phyloP scores from a whole-genome alignment of 345 rosid genomes.

The Syzygium oleosum region DNA sequence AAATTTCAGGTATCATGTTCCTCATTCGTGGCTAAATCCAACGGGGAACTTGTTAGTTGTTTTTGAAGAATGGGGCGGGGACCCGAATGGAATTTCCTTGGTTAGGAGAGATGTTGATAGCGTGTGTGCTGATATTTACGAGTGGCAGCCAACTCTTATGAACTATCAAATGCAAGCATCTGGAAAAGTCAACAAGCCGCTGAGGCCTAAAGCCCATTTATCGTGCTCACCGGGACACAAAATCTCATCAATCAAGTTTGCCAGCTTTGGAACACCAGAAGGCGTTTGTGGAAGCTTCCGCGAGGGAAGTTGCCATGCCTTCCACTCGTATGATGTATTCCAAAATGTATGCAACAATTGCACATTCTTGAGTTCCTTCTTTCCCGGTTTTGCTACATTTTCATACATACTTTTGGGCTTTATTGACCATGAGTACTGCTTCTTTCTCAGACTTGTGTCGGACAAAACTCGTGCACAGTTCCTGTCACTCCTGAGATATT shows the following conservation, averaged over 20 bases:
- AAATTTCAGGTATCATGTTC: conserved; percentile 75
- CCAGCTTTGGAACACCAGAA: conserved; percentile 92
- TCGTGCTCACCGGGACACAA: conserved; percentile 77
- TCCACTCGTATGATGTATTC: conserved; percentile 91
- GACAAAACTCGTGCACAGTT: conserved; percentile 82
- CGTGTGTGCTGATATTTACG: conserved; percentile 81
- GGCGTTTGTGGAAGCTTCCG: conserved; percentile 88
- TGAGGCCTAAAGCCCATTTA: conserved; percentile 85
- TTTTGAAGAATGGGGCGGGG: conserved; percentile 99
- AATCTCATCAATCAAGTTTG: conserved; percentile 75
- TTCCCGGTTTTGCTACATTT: neutral
- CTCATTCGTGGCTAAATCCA: conserved; percentile 89
- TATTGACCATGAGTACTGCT: neutral
- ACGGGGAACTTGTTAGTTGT: conserved; percentile 82
- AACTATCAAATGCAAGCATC: conserved; percentile 79
- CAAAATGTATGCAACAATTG: conserved; percentile 46
- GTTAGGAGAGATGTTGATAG: conserved; percentile 81
- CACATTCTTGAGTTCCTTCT: neutral
- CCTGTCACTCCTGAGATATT: conserved; percentile 94
- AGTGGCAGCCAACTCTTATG: conserved; percentile 94
- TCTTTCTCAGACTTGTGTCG: conserved; percentile 67
- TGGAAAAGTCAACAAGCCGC: conserved; percentile 68
- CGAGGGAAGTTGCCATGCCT: conserved; percentile 82
- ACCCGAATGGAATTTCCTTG: conserved; percentile 75
- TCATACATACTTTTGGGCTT: neutral